Base-by-base conservation (phyloP, 202 grass and related monocot genomes). In the Schoenoplectus tabernaemontani region DNA sequence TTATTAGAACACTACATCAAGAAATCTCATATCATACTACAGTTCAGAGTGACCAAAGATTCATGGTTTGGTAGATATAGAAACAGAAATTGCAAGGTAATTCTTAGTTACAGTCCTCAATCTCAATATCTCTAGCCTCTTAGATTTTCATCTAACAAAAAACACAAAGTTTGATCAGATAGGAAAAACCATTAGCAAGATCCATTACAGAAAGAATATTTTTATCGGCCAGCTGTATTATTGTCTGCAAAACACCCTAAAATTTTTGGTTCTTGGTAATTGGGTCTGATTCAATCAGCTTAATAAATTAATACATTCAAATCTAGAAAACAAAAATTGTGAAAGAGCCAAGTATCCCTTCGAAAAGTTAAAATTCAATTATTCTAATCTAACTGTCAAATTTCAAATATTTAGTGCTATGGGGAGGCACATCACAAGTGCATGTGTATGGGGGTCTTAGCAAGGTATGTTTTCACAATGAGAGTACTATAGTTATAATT, bases 91-190 rank as follows among this genome's bases (percentile, higher is more conserved):
- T 33, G 30, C 47, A 33, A 30, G 28, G 36, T 56, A 54, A 34
- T 54, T 19, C 16, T 10, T 36, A 54, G 44, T 20, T 16, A 19
- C 2, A 30, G 43, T 51, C 42, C 22, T 65, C 62, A 19, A 15
- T 67, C 62, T 48, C 24, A 3, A 15, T 50, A 11, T 73, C 24
- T 51, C 43, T 4, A 24, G n/a, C 44, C 16, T 56, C 47, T 36
- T 75, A 19, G 7, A 56, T 54, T 75, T 34, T 54, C 16, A 75
- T 47, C 70, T 75, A 75, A 54, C 44, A 75, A 51, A 63, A 75
- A 63, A 16, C 41, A 54, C 7, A 53, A 75, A 36, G 26, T 56
- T 54, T 37, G 7, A 36, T 56, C 28, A 75, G 47, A 36, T 56
- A 75, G 11, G 7, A 56, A 75, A n/a, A 54, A 74, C 26, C 33